phyloP scores from a whole-genome alignment of 2,329 filamentous ascomycete genomes.

The Nigrograna mackinnonii region DNA sequence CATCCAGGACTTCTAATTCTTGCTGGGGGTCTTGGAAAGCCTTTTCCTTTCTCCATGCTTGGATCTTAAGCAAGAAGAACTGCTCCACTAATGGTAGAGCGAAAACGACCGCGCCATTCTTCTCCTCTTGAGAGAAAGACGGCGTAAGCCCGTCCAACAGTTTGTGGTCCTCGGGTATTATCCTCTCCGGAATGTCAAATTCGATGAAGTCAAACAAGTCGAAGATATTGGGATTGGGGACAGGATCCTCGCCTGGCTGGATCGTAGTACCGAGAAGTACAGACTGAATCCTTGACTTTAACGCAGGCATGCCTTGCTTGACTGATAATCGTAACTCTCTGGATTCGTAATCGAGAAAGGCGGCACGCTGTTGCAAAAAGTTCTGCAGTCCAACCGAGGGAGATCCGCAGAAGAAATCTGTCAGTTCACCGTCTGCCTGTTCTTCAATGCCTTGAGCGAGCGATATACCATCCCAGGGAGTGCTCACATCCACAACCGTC shows the following conservation, averaged over 20 bases:
- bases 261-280: slow-evolving; percentile 77
- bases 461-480: slow-evolving; percentile 73
- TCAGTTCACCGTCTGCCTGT: slow-evolving; percentile 25
- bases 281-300: slow-evolving; percentile 53
- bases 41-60: slow-evolving; percentile 58
- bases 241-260: slow-evolving; percentile 66
- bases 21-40: slow-evolving; percentile 39
- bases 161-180: slow-evolving; percentile 57
- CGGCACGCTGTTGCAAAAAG: slow-evolving; percentile 76
- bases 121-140: slow-evolving; percentile 62
- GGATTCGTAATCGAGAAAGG: slow-evolving; percentile 81
- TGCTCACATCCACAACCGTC: slow-evolving; percentile 68
- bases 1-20: slow-evolving; percentile 33
- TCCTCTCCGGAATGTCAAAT: slow-evolving; percentile 54
- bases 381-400: slow-evolving; percentile 73
- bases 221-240: slow-evolving; percentile 77
- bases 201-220: slow-evolving; percentile 93
- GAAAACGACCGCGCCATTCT: slow-evolving; percentile 63
- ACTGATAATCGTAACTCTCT: slow-evolving; percentile 81
- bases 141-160: slow-evolving; percentile 71
- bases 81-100: slow-evolving; percentile 74
- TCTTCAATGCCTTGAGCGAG: slow-evolving; percentile 49
- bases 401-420: slow-evolving; percentile 70
- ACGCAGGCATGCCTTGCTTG: slow-evolving; percentile 66
- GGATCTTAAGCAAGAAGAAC: slow-evolving; percentile 70